Base-by-base conservation (phyloP, 768 basidiomycete genomes). In the Rhizopogon rudus region DNA sequence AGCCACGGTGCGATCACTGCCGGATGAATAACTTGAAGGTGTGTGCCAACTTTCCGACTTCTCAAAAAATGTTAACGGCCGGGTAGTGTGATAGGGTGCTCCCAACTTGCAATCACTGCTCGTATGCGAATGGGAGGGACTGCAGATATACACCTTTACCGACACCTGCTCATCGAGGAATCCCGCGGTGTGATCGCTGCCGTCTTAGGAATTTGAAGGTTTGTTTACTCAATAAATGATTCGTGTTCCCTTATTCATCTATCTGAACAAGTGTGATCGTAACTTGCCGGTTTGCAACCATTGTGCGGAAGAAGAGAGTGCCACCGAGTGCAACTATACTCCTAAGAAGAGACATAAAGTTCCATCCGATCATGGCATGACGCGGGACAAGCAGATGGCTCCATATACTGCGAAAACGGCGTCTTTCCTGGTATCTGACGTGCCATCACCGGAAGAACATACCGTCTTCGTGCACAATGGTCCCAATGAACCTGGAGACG, bases 141-240 rank as follows among this genome's bases (percentile, higher is more conserved):
- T 88, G 86, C 71, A 80, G 78, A 66, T 88, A 88, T 68, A 87
- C 86, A 9, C 86, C 86, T 52, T 69, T 88, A 43, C 86, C 86
- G 17, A 88, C 86, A 3, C 87, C 86, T 41, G 87, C 86, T 40
- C 86, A 88, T 66, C 78, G 86, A 56, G 86, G 86, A 22, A 87
- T 88, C 57, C 86, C 86, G 31, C 75, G 86, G 54, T 88, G 86
- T 56, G 86, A 88, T 74, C 77, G 81, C 41, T 88, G 86, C 70
- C 84, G 86, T 20, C 69, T 75, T 40, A 76, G 75, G 64, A 88
- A 87, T 66, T 73, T 87, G 29, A 88, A 87, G 71, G 86, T 86
- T 52, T 57, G 77, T 63, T 57, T 16, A 25, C 9, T 28, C 16
- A 1, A 16, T 54, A 8, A 25, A 8, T 40, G n/a, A 55, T 12